Evolutionary conservation across 768 basidiomycete genomes (phyloP), one percentile per base, ranked within the genome.

Genomic region (Termitomyces sp.): DNA sequence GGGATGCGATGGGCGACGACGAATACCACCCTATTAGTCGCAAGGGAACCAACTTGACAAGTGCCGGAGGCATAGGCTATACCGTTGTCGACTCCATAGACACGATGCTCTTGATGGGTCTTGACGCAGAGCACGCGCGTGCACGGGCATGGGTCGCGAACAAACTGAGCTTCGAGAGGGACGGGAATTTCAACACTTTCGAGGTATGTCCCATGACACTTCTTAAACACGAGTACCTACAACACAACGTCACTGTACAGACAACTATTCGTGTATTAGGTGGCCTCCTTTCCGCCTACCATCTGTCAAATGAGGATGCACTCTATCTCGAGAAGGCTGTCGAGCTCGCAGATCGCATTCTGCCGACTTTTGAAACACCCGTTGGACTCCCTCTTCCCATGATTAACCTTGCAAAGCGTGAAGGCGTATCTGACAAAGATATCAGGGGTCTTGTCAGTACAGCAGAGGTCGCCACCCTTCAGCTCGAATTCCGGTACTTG

Each of bases 191-290:
- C 67, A 97, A 86, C 67, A 94, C 91, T 0, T 98, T 98, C 62
- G 95, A 98, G 79, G 94, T 91, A 57, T 40, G 84, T 56, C 11
- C 2, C 9, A n/a, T 33, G 16, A 1, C 22, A 7, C 32, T 27
- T 53, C 45, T 16, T 20, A 3, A 41, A 36, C n/a, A 47, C 40
- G 25, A 12, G 13, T 7, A 40, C 44, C 48, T n/a, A 36, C 18
- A n/a, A 18, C n/a, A 40, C 13, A 49, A 31, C 42, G 7, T 18
- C 38, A 40, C 40, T 29, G 48, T 47, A 12, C 58, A 95, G 92
- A 94, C 91, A 1, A 97, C 94, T 0, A 98, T 97, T 50, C 86
- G 95, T 22, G 82, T 96, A 1, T 77, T 98, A 3, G 95, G 96
- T 9, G 96, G 96, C 0, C 80, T 98, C 4, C 76, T 98, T 2